Base-by-base conservation (phyloP, 805 yeast genomes). In the Kluyveromyces nonfermentans region DNA sequence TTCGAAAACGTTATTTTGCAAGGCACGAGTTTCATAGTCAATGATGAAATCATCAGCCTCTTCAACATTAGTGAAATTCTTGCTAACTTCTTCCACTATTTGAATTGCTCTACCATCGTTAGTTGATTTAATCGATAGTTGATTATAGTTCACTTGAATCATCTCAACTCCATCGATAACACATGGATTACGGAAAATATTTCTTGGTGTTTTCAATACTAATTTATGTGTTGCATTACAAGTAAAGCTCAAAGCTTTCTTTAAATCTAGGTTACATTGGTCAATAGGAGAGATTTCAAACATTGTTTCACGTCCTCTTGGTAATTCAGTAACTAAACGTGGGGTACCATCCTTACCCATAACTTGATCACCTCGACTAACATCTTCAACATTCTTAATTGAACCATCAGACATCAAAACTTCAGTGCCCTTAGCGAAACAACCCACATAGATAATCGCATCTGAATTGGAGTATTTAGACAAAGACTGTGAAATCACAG, bases 381-480 rank as follows among this genome's bases (percentile, higher is more conserved):
- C 53, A 8, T 56, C 52, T 54, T 71, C 74, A 44, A 71, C 58
- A 1, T 45, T 41, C 41, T 51, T 55, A 32, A 55, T 62, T 19
- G 57, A 22, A 56, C 75, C 76, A 51, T 70, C 66, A 32, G 71
- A 66, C 74, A 69, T 69, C 53, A 70, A 46, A 22, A 72, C 75
- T 46, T 63, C 45, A 39, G 71, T 66, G 46, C 72, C 72, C 46
- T 62, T 54, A 14, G 62, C 30, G 12, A 25, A 25, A 56, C 76
- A 78, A 46, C 97, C 98, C 44, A 87, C 96, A 61, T 93, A 93
- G 61, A 90, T 84, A 63, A 93, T 93, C 46, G 87, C 84, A 67
- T 93, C 98, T 17, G 97, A 93, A 77, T 93, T 93, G 47, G 98
- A 93, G 71, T 81, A 93, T 68, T 93, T 93, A 52, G 97, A 90